Percentiles rank a stretch among this genome's conserved stretches.
These are phyloP conservation scores for Hyparrhenia diplandra DNA, from an alignment of 176 grass and related monocot genomes.

Conservation along the genomic window DNA sequence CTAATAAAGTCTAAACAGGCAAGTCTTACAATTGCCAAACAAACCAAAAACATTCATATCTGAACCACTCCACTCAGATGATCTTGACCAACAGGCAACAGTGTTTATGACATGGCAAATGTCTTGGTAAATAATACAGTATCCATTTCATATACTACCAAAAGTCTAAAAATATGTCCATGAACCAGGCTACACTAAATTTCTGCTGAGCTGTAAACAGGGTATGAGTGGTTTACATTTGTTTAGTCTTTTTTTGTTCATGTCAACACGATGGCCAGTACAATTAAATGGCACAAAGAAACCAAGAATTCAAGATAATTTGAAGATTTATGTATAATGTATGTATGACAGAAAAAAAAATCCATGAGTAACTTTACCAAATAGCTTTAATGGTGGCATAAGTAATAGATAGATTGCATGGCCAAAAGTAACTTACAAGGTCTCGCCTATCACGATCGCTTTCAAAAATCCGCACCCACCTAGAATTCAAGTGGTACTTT, in stretches of 20 bases:
- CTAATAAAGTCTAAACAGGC: conserved; percentile 7
- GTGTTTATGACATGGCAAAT: too few species aligned
- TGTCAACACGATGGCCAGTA: not conserved
- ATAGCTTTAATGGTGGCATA: not conserved
- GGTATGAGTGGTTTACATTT: not conserved
- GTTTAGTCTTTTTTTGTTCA: not conserved
- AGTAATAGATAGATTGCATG: not conserved
- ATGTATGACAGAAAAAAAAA: not conserved
- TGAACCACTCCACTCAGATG: too few species aligned
- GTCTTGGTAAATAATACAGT: not conserved
- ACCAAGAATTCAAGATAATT: conserved; percentile 17
- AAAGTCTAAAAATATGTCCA: conserved; percentile 10
- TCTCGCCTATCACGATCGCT: conserved; percentile 96
- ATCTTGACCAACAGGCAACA: too few species aligned
- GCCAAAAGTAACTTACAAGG: conserved; percentile 66
- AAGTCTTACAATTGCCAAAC: conserved; percentile 7
- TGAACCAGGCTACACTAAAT: not conserved
- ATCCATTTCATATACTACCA: not conserved
- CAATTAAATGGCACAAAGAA: not conserved
- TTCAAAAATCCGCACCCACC: conserved; percentile 89
- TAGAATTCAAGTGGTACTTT: conserved; percentile 91
- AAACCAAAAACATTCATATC: not conserved
- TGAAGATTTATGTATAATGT: not conserved
- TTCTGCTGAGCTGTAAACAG: not conserved
- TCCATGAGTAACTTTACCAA: not conserved